These are phyloP conservation scores for Anisodus acutangulus DNA, from an alignment of 257 asterid species.

Conservation along the genomic window DNA sequence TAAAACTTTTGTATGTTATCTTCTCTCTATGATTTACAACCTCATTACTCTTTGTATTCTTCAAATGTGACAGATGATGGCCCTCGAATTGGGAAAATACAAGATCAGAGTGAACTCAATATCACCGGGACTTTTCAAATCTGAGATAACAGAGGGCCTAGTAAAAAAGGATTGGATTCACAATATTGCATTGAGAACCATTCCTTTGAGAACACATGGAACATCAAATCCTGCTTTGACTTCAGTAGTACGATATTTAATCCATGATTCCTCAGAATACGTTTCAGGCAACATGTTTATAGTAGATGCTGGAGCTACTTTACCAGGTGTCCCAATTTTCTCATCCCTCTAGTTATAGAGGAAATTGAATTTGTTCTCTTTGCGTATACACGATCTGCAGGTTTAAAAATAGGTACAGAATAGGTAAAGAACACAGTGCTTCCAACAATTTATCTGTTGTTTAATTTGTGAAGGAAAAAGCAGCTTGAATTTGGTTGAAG, in stretches of 20 bases:
- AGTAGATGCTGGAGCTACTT: slow-evolving; percentile 65
- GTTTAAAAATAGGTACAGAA: neutral
- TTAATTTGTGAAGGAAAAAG: neutral
- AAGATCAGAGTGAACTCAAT: slow-evolving; percentile 75
- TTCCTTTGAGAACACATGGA: slow-evolving; percentile 63
- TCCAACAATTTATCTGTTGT: neutral
- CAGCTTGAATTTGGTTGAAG: neutral
- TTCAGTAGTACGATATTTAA: slow-evolving; percentile 60
- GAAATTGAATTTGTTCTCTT: neutral
- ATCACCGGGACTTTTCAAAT: slow-evolving; percentile 69
- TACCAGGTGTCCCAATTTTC: slow-evolving; percentile 66
- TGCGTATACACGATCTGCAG: neutral
- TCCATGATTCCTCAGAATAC: slow-evolving; percentile 65
- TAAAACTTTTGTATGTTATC: neutral
- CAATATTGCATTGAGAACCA: slow-evolving; percentile 46
- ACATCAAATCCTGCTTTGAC: slow-evolving; percentile 69
- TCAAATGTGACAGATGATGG: slow-evolving; percentile 63
- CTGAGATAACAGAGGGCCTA: slow-evolving; percentile 72
- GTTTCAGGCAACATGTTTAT: slow-evolving; percentile 63
- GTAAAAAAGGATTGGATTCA: slow-evolving; percentile 64
- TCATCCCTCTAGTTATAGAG: slow-evolving; percentile 58
- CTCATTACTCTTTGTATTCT: neutral
- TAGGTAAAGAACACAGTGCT: neutral
- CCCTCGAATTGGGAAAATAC: slow-evolving; percentile 62
- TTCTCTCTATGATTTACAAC: slow-evolving; percentile 8